Base-by-base conservation (phyloP, 768 basidiomycete species). In the Crassisporium funariophilum region DNA sequence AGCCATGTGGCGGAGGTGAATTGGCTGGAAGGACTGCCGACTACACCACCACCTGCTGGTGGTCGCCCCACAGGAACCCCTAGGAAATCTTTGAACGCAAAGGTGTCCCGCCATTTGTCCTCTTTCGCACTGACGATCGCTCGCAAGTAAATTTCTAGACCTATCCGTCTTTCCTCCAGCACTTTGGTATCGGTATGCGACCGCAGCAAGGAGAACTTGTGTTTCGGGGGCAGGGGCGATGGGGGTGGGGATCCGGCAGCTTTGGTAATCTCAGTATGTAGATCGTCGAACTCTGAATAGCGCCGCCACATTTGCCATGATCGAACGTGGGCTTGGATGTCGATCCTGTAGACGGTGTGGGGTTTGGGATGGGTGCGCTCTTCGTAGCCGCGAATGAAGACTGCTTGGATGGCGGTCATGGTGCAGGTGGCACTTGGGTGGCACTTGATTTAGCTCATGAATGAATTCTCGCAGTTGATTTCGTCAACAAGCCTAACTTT, bases 281-380 rank as follows among this genome's bases (percentile, higher is more conserved):
- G 82, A 57, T 91, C 84, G 61, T 80, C 84, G 69, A 98, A 98
- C 69, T 97, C 93, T 34, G 91, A 94, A 71, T 98, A 98, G 40
- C 95, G 88, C 47, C 88, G 77, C 83, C 88, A 90, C 77, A 97
- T 89, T 47, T 87, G 82, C 94, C 95, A 98, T 62, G 91, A 86
- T 50, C 90, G 85, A 21, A 93, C 89, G 45, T 91, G 84, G 5
- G 92, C 92, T 56, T 88, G 83, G 56, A 98, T 84, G 59, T 86
- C 79, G 63, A 95, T 88, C 52, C 77, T 77, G 70, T 87, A 95
- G 57, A 88, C 90, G 46, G 78, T 77, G 61, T 95, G 91, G n/a
- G 82, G 69, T 59, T 88, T 90, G 54, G 91, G 90, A 31, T 71
- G 60, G 2, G 73, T 61, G 35, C 86, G 82, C 51, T 84, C 82